Percentiles rank a stretch among this genome's conserved stretches.
Evolutionary conservation across 2,329 filamentous ascomycete species (phyloP).

Genomic region (Coniochaeta hoffmannii): DNA sequence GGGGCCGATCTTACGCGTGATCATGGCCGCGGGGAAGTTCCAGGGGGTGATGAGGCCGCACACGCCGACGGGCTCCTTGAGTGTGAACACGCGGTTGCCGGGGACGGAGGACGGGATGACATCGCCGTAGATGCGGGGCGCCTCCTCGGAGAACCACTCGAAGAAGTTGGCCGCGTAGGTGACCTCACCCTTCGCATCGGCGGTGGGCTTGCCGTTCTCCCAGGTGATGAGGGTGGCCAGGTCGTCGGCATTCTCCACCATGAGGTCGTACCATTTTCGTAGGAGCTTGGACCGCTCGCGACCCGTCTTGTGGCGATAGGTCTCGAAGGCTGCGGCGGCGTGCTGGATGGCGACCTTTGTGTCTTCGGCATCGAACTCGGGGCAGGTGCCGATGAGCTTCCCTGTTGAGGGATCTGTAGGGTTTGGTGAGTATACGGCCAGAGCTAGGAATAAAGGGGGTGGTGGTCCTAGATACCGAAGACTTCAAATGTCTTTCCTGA

Average conservation of each 20-base stretch:
- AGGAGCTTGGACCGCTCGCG: slow-evolving; percentile 69
- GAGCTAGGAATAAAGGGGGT: background rate
- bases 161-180: slow-evolving; percentile 68
- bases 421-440: slow-evolving; percentile 1
- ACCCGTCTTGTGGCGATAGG: slow-evolving; percentile 64
- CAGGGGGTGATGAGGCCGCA: slow-evolving; percentile 79
- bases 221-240: slow-evolving; percentile 77
- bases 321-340: slow-evolving; percentile 67
- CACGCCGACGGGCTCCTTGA: slow-evolving; percentile 80
- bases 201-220: slow-evolving; percentile 82
- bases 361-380: slow-evolving; percentile 76
- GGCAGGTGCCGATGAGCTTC: slow-evolving; percentile 71
- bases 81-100: slow-evolving; percentile 67
- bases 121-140: slow-evolving; percentile 65
- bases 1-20: slow-evolving; percentile 62
- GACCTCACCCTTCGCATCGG: slow-evolving; percentile 67
- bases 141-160: slow-evolving; percentile 78
- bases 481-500: slow-evolving; percentile 92
- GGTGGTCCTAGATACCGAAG: slow-evolving; percentile 38
- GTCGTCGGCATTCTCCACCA: slow-evolving; percentile 72
- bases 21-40: slow-evolving; percentile 81
- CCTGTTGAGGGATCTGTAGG: slow-evolving; percentile 71
- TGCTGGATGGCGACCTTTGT: slow-evolving; percentile 75
- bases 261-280: slow-evolving; percentile 73
- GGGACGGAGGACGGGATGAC: slow-evolving; percentile 63